These are phyloP conservation scores for Adiantum capillusveneris DNA, from an alignment of 75 land plant genomes.

Conservation along the genomic window DNA sequence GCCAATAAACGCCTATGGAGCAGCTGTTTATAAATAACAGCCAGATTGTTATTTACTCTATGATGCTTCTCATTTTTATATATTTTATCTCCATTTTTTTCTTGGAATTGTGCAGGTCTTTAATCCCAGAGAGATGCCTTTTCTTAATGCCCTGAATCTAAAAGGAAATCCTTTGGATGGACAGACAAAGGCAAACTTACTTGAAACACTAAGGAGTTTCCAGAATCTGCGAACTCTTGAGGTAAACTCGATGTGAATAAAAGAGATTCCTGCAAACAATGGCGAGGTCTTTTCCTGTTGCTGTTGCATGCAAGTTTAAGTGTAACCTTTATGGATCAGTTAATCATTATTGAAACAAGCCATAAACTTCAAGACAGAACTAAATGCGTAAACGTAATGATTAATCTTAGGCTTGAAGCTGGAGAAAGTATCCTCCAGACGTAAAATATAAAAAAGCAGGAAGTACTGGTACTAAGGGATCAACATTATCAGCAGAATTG, in stretches of 20 bases:
- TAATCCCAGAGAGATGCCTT: constrained; percentile 58
- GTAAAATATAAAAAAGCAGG: no score
- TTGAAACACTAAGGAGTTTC: constrained; percentile 40
- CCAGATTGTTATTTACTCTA: background rate
- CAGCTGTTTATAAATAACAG: background rate
- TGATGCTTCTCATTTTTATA: constrained; percentile 1
- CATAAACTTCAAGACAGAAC: no score
- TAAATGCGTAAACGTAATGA: no score
- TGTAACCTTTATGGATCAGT: no score
- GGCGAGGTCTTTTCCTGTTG: no score
- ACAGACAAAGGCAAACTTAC: constrained; percentile 35
- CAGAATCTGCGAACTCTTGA: constrained; percentile 46
- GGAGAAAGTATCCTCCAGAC: no score
- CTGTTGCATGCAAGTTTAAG: no score
- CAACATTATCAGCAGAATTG: no score
- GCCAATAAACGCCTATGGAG: background rate
- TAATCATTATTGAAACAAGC: no score
- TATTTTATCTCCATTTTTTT: background rate
- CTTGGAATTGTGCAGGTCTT: constrained; percentile 41
- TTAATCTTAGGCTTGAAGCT: no score
- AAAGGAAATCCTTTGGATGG: constrained; percentile 66
- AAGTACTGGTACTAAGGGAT: no score
- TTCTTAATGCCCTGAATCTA: constrained; percentile 60
- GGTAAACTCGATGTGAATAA: constrained; percentile 59
- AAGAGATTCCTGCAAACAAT: no score